Base-by-base conservation (phyloP, 306 rosid genomes). In the Lupinus albus region DNA sequence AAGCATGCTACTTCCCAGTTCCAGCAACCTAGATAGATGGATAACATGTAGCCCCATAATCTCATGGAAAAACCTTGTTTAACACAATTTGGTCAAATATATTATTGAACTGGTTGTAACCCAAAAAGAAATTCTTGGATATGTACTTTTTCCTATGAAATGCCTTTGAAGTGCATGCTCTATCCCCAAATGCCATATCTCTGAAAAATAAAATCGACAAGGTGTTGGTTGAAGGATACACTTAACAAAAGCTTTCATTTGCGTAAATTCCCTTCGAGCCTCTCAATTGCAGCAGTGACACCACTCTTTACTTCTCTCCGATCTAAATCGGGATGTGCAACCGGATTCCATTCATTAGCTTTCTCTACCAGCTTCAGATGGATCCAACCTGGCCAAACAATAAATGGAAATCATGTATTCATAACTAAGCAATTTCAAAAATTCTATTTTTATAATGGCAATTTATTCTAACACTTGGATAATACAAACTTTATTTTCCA, bases 351-450 rank as follows among this genome's bases (percentile, higher is more conserved):
- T 78, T 88, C 87, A 71, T 88, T 88, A 61, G 96, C 97, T 70
- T 84, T 88, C 86, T 88, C 95, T 59, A 88, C 85, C 64, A 93
- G 85, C 85, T 93, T 93, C 83, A 93, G 72, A 48, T 93, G 97
- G 57, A 82, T 56, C 97, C 97, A 90, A 76, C 99, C 97, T 93
- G 83, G 28, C 76, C 81, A 80, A 71, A 55, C 49, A 67, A 68
- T 44, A 17, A 35, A 53, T 9, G 46, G 60, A 70, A 76, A 28
- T 61, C 70, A 18, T 20, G 17, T 14, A 45, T 35, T 15, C 56
- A 64, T 38, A 21, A 80, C 39, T 21, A 21, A 21, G 3, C 1
- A 21, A 1, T 1, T 21, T 21, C 3, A 2, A 52, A 42, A 18
- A 7, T 21, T 45, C 68, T 63, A 21, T 11, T 45, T 41, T 42